Evolutionary conservation across 805 yeast species (phyloP).

Genomic region (Suhomyces kilbournensis): DNA sequence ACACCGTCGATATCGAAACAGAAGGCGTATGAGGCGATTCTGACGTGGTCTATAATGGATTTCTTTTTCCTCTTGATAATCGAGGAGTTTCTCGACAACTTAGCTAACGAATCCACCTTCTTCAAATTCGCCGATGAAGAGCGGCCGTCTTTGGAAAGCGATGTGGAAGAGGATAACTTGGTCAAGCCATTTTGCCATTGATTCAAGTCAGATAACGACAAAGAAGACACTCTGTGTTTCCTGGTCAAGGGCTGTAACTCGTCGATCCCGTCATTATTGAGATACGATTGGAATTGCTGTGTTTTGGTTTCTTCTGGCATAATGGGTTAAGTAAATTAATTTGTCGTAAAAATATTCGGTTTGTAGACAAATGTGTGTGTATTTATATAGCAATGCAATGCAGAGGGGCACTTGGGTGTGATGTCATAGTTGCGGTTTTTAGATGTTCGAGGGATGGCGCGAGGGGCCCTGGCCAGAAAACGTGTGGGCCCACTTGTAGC

Average conservation of each 20-base stretch:
- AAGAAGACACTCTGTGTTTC: constrained; percentile 60
- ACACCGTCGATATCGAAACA: constrained; percentile 95
- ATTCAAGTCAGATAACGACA: constrained; percentile 61
- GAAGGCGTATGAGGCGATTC: constrained; percentile 82
- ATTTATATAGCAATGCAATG: constrained; percentile 1
- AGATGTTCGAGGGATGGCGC: neutral
- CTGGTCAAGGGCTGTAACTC: constrained; percentile 59
- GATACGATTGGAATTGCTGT: constrained; percentile 47
- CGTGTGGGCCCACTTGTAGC: neutral
- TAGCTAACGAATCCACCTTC: constrained; percentile 44
- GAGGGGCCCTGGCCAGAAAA: neutral
- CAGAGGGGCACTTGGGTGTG: neutral
- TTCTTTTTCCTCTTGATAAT: constrained; percentile 48
- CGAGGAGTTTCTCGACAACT: constrained; percentile 45
- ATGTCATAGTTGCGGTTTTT: constrained; percentile 4
- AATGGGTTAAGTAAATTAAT: neutral
- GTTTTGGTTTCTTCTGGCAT: constrained; percentile 10
- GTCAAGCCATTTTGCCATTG: constrained; percentile 58
- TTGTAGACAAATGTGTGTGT: neutral
- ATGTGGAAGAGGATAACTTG: constrained; percentile 35
- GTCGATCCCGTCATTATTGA: constrained; percentile 74
- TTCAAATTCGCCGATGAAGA: constrained; percentile 35
- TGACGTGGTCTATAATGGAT: constrained; percentile 58
- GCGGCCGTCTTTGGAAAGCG: constrained; percentile 28
- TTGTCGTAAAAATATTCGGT: neutral